Base-by-base conservation (phyloP, 371 early-diverging fungal species). In the Catenaria anguillulae region DNA sequence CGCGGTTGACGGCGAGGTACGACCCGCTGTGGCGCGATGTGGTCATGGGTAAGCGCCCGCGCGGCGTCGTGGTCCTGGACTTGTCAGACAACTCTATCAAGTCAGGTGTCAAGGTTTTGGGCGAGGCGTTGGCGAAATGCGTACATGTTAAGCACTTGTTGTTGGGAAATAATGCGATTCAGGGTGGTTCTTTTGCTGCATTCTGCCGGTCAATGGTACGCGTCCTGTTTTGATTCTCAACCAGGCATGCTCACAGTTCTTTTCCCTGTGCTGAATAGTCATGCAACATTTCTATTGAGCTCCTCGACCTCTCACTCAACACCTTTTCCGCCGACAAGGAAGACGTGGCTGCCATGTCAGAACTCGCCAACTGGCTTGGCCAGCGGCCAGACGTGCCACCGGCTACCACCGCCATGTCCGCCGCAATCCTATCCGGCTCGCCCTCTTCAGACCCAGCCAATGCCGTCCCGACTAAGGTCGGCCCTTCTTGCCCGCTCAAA, bases 21-120 rank as follows among this genome's bases (percentile, higher is more conserved):
- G 52, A 50, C 31, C 52, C 52, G 52, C 52, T 50, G 33, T 50
- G 52, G 52, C 52, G 52, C 29, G 52, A 50, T 31, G 52, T 50
- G 52, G 52, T 50, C 17, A 50, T 50, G 52, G 52, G 52, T 17
- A 50, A 50, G 31, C 52, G 52, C 2, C 13, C 52, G 52, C 52
- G 52, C 52, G 52, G 52, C 0, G 15, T 50, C 5, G 52, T 50
- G 29, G 52, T 50, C 29, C 29, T 50, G 29, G 52, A 50, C 31
- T 10, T 50, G 52, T 29, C 29, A 15, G 52, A 50, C 19, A 50
- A 50, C 17, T 29, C 13, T 8, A 50, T 50, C 17, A 29, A 29
- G 1, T 12, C 21, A 2, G 52, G 52, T 1, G 29, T 50, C 2
- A 15, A 23, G 13, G 52, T 19, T 26, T 2, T 50, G 3, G 52